Evolutionary conservation across 805 yeast species (phyloP).

Genomic region (Myxozyma nipponensis): DNA sequence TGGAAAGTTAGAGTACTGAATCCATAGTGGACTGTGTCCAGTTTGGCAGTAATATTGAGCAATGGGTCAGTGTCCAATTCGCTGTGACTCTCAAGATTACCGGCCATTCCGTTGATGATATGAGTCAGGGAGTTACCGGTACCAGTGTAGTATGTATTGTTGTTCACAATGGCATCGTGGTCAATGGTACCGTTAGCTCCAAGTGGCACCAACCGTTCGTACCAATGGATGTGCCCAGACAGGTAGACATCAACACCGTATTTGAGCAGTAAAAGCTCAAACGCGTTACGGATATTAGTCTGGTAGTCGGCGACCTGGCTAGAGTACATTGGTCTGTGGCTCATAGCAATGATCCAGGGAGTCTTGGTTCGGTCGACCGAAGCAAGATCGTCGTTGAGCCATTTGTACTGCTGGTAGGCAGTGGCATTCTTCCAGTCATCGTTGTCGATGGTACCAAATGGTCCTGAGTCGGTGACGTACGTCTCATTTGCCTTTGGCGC

Average conservation of each 20-base stretch:
- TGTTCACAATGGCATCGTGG: too few species aligned
- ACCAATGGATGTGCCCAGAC: slow-evolving; percentile 26
- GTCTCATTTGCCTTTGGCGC: slow-evolving; percentile 22
- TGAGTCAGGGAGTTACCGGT: too few species aligned
- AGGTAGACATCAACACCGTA: slow-evolving; percentile 23
- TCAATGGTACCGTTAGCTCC: slow-evolving; percentile 30
- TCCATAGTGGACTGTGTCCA: too few species aligned
- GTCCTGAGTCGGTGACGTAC: slow-evolving; percentile 31
- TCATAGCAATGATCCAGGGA: slow-evolving; percentile 31
- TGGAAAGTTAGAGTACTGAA: too few species aligned
- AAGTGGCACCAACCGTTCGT: slow-evolving; percentile 24
- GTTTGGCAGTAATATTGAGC: too few species aligned
- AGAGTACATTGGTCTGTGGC: slow-evolving; percentile 38
- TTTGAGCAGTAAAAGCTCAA: slow-evolving; percentile 23
- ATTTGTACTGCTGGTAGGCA: slow-evolving; percentile 35
- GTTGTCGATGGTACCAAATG: slow-evolving; percentile 23
- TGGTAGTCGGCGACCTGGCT: slow-evolving; percentile 28
- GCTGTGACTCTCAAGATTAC: too few species aligned
- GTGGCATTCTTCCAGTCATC: too few species aligned
- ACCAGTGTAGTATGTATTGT: too few species aligned
- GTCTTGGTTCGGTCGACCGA: slow-evolving; percentile 33
- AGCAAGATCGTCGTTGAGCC: slow-evolving; percentile 34
- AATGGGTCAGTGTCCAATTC: too few species aligned
- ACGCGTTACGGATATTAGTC: slow-evolving; percentile 25
- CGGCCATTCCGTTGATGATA: too few species aligned